Conservation (phyloP, 106 monocot genomes). For the Allium fistulosum region DNA sequence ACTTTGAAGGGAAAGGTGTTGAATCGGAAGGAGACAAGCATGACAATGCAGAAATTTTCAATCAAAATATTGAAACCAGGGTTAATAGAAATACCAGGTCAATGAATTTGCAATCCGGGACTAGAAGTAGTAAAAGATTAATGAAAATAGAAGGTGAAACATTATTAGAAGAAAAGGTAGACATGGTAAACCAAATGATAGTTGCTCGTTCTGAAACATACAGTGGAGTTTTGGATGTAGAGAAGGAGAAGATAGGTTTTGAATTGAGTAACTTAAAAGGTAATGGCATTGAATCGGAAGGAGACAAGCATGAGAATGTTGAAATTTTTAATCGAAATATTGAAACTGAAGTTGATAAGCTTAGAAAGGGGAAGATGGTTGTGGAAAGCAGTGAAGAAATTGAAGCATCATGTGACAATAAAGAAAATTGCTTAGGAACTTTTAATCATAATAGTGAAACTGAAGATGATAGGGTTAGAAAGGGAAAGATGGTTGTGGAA, state of each 20-base stretch:
- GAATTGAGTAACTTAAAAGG: too few species aligned
- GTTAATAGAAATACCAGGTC: background rate
- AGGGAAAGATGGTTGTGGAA: background rate
- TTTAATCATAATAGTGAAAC: too few species aligned
- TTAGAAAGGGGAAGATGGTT: background rate
- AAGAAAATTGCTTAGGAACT: too few species aligned
- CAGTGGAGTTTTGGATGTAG: slow-evolving; percentile 1
- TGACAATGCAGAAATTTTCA: background rate
- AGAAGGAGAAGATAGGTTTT: slow-evolving; percentile 24
- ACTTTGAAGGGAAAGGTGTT: too few species aligned
- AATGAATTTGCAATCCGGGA: background rate
- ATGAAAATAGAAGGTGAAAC: background rate
- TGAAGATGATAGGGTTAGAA: slow-evolving; percentile 5
- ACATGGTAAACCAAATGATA: background rate
- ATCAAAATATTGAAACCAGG: background rate
- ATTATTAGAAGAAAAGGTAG: background rate
- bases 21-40: background rate
- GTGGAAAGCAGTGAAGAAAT: too few species aligned
- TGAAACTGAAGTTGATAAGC: background rate
- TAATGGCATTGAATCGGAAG: background rate
- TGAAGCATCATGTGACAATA: too few species aligned
- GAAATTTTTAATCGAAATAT: background rate
- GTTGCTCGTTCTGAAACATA: background rate
- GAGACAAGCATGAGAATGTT: background rate
- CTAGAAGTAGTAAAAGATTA: background rate